Evolutionary conservation across 148 eudicot species (phyloP).

Genomic region (Polygonum maritimum): DNA sequence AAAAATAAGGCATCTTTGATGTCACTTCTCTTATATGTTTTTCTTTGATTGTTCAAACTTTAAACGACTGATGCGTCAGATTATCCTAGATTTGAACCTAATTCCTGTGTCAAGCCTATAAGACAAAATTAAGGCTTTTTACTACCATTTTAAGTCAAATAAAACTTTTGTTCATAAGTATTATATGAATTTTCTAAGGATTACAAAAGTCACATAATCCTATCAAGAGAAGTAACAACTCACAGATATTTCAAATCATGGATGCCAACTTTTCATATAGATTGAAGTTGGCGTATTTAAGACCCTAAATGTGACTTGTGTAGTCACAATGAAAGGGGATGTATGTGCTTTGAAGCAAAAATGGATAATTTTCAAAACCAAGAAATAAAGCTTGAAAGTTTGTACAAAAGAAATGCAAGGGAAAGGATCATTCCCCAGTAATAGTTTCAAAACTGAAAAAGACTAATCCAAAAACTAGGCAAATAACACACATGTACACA

Average conservation of each 20-base stretch:
- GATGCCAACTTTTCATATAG: background rate
- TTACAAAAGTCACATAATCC: no score
- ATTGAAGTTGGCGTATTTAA: background rate
- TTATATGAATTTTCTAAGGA: background rate
- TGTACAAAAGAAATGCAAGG: background rate
- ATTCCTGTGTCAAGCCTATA: background rate
- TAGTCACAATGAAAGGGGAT: background rate
- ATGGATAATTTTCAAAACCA: background rate
- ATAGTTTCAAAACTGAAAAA: background rate
- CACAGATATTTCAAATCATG: background rate
- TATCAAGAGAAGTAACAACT: background rate
- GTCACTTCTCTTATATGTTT: background rate
- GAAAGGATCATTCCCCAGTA: background rate
- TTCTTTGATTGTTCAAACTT: background rate
- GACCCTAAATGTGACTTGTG: background rate
- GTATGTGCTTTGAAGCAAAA: background rate
- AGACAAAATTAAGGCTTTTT: background rate
- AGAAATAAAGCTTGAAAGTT: background rate
- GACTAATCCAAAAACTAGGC: slow-evolving; percentile 7
- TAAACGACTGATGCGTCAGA: background rate
- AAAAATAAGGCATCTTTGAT: background rate
- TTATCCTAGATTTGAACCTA: background rate
- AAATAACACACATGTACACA: slow-evolving; percentile 5
- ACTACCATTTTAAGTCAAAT: background rate
- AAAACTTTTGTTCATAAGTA: background rate